phyloP scores from a whole-genome alignment of 495 filamentous ascomycete species.

The Thozetella sp. region DNA sequence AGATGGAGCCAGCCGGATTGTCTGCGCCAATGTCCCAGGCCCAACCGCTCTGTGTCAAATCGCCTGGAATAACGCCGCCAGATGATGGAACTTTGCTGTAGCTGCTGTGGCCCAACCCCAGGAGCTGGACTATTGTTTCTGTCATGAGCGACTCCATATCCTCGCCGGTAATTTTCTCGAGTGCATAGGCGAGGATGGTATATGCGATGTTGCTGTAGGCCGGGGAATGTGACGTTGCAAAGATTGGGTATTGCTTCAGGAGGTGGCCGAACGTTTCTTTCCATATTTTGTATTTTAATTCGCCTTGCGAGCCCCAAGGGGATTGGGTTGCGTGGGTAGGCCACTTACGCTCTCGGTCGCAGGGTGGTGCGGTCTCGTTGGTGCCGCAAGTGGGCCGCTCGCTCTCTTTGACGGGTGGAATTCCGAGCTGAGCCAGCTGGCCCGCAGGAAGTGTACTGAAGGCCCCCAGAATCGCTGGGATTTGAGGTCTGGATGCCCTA shows the following conservation, averaged over 20 bases:
- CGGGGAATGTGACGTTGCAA: constrained; percentile 11
- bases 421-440: background rate
- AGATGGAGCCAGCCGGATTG: constrained; percentile 19
- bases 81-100: background rate
- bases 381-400: background rate
- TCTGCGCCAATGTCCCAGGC: constrained; percentile 4
- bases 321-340: constrained; percentile 2
- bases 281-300: no score
- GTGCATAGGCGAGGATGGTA: constrained; percentile 20
- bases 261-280: constrained; percentile 2
- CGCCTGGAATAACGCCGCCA: constrained; percentile 10
- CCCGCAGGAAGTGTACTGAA: background rate
- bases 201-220: constrained; percentile 22
- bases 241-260: constrained; percentile 12
- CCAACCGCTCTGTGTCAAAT: constrained; percentile 7
- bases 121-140: constrained; percentile 17
- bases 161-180: constrained; percentile 15
- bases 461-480: background rate
- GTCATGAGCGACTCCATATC: constrained; percentile 11
- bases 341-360: background rate
- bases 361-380: background rate
- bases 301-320: no score
- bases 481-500: background rate
- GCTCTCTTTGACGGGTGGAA: background rate
- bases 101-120: constrained; percentile 22